Evolutionary conservation across 179 eudicot genomes (phyloP).

Genomic region (Gypsophila paniculata): DNA sequence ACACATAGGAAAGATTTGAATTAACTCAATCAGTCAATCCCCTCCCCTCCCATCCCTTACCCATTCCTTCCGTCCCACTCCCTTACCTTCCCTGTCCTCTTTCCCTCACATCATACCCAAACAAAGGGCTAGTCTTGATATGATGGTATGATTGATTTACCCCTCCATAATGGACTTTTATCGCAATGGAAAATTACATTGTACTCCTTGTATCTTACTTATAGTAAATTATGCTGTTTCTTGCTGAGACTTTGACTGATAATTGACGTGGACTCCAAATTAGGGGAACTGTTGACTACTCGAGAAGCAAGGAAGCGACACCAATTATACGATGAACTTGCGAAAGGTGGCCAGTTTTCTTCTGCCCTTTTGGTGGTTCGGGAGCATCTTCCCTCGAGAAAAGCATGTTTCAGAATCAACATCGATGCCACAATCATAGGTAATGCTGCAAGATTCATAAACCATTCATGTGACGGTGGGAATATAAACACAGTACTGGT

Average conservation of each 20-base stretch:
- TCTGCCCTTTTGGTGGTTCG: constrained; percentile 77
- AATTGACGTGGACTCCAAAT: constrained; percentile 6
- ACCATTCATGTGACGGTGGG: constrained; percentile 94
- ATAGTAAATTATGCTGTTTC: no score
- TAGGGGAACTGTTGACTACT: constrained; percentile 82
- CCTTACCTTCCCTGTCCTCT: no score
- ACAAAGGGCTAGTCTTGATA: no score
- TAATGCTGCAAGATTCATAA: constrained; percentile 70
- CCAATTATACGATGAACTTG: constrained; percentile 49
- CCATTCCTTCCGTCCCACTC: no score
- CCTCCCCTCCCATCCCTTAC: no score
- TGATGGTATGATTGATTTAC: no score
- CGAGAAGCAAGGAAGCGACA: constrained; percentile 71
- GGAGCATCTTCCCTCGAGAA: constrained; percentile 82
- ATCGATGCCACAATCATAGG: constrained; percentile 79
- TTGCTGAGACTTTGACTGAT: not conserved
- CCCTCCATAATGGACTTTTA: no score
- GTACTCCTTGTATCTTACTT: no score
- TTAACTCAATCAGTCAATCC: no score
- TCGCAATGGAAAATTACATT: no score
- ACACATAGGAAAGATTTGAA: no score
- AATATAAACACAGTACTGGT: constrained; percentile 57
- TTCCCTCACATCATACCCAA: no score
- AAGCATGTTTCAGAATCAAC: constrained; percentile 80
- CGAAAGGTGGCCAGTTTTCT: constrained; percentile 38